phyloP scores from a whole-genome alignment of 2,329 filamentous ascomycete genomes.

The Monosporascus sp. region DNA sequence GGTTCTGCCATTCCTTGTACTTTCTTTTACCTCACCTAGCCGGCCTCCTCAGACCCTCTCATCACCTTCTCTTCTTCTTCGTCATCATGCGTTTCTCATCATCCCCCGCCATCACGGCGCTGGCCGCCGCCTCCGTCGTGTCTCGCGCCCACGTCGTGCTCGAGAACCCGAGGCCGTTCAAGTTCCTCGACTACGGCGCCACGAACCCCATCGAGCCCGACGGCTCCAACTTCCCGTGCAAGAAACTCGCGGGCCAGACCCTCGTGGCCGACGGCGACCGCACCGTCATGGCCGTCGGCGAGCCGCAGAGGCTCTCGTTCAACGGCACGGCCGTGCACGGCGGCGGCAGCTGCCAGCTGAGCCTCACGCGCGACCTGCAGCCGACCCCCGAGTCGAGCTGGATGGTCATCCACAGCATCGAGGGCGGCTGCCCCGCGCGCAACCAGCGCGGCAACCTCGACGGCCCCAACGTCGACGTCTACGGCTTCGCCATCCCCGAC shows the following conservation, averaged over 20 bases:
- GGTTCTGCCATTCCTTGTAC: not conserved
- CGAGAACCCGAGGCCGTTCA: slow-evolving; percentile 51
- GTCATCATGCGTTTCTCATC: not conserved
- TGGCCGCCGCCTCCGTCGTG: not conserved
- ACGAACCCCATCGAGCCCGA: slow-evolving; percentile 54
- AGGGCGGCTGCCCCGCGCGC: slow-evolving; percentile 61
- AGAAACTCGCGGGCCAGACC: slow-evolving; percentile 37
- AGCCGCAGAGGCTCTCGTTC: slow-evolving; percentile 46
- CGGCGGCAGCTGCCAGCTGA: slow-evolving; percentile 70
- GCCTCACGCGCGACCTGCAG: slow-evolving; percentile 55
- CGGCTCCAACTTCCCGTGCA: slow-evolving; percentile 66
- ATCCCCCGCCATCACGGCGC: not conserved
- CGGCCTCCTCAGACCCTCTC: not conserved
- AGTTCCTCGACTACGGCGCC: slow-evolving; percentile 28
- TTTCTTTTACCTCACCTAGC: not conserved
- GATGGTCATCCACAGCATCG: slow-evolving; percentile 66
- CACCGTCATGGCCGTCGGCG: slow-evolving; percentile 55
- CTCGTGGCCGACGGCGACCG: slow-evolving; percentile 35
- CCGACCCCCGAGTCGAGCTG: slow-evolving; percentile 53
- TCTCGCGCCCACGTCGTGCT: slow-evolving; percentile 57
- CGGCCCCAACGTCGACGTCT: slow-evolving; percentile 38
- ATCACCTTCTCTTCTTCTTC: not conserved
- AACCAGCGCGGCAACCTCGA: slow-evolving; percentile 45
- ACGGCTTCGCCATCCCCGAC: slow-evolving; percentile 53
- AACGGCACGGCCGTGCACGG: slow-evolving; percentile 60